These are phyloP conservation scores for Penicillium canariense DNA, from an alignment of 495 filamentous ascomycete species.

Conservation along the genomic window DNA sequence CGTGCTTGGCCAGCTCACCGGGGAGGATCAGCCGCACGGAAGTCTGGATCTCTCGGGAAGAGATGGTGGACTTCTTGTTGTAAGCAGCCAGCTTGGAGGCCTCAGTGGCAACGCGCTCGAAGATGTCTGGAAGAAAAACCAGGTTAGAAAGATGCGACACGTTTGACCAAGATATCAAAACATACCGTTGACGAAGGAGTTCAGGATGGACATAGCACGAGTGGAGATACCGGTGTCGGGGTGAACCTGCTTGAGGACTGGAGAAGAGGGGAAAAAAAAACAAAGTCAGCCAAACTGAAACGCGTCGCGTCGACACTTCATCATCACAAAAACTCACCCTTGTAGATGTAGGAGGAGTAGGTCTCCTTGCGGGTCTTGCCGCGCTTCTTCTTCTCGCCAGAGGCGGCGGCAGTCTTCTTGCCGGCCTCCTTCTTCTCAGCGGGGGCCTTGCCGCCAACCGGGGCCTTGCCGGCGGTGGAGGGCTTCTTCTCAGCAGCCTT, in stretches of 20 bases:
- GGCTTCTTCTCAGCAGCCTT: conserved; percentile 97
- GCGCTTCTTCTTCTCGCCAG: conserved; percentile 99
- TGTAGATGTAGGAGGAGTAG: conserved; percentile 99
- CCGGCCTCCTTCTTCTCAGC: conserved; percentile 99
- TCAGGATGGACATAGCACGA: conserved; percentile 98
- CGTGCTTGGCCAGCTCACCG: conserved; percentile 98
- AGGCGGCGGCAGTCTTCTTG: conserved; percentile 91
- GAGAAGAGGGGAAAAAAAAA: conserved; percentile 24
- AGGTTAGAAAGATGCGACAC: conserved; percentile 11
- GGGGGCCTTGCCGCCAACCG: conserved; percentile 76
- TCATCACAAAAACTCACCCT: conserved; percentile 62
- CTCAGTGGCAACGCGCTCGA: conserved; percentile 98
- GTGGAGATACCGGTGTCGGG: conserved; percentile 99
- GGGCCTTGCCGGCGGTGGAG: conserved; percentile 93
- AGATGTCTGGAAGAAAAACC: conserved; percentile 71
- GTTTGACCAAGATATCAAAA: conserved; percentile 10
- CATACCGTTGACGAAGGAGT: conserved; percentile 99
- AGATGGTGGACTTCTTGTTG: conserved; percentile 99
- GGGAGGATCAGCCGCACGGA: conserved; percentile 97
- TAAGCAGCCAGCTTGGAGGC: conserved; percentile 98
- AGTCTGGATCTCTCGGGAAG: conserved; percentile 98
- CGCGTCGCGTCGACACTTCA: conserved; percentile 6
- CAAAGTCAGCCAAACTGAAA: conserved; percentile 29
- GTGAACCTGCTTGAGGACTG: conserved; percentile 99
- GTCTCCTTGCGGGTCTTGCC: conserved; percentile 99